phyloP scores from a whole-genome alignment of 2,329 filamentous ascomycete genomes.

The Calonectria fujianensis region DNA sequence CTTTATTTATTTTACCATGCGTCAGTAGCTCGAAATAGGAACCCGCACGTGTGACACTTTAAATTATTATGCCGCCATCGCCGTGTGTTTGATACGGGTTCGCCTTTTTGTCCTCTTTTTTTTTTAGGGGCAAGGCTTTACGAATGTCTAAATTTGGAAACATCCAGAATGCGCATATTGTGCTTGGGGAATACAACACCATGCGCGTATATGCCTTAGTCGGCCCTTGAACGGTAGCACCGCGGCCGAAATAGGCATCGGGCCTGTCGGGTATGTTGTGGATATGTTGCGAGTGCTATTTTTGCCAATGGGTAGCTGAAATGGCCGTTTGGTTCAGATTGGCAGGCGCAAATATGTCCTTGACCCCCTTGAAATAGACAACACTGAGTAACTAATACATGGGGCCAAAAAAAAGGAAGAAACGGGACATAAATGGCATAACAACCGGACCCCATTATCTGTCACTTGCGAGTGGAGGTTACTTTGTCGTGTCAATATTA shows the following conservation, averaged over 20 bases:
- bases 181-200: conserved; percentile 2
- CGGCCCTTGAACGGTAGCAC: background rate
- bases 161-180: background rate
- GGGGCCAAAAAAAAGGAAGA: background rate
- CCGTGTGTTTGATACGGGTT: background rate
- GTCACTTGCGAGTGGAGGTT: background rate
- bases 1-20: conserved; percentile 16
- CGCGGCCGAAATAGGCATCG: background rate
- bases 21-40: conserved; percentile 11
- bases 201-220: background rate
- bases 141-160: conserved; percentile 13
- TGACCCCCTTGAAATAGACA: background rate
- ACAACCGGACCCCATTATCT: background rate
- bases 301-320: background rate
- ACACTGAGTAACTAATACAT: background rate
- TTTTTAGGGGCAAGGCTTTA: background rate
- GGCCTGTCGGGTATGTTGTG: background rate
- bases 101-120: background rate
- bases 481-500: background rate
- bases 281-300: background rate
- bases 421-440: background rate
- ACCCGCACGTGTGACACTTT: conserved; percentile 6
- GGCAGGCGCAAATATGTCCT: background rate
- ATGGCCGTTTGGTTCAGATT: background rate
- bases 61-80: conserved; percentile 21